Conservation (phyloP, 1,284 basidiomycete genomes). For the Apiotrichum mycotoxinovorans region DNA sequence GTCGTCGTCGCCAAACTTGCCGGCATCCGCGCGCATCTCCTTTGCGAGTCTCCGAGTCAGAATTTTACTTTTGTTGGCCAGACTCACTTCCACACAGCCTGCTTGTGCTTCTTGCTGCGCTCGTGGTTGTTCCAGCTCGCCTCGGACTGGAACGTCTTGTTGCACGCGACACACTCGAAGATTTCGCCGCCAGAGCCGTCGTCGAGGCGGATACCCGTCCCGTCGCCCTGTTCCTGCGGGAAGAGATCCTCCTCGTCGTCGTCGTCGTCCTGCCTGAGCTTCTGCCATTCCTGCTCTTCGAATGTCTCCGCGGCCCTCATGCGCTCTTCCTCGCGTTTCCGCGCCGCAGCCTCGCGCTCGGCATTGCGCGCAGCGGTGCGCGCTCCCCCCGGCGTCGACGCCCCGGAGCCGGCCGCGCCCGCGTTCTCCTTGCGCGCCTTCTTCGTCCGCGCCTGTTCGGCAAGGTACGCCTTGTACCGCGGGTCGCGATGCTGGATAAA, state of each 20-base stretch:
- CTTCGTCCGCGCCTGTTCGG: constrained; percentile 51
- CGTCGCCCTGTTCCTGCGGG: constrained; percentile 35
- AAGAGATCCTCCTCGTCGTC: constrained; percentile 55
- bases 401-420: not conserved
- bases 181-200: constrained; percentile 34
- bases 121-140: constrained; percentile 96
- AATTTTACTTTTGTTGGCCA: not conserved
- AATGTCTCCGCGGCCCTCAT: constrained; percentile 31
- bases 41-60: constrained; percentile 60
- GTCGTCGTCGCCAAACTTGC: constrained; percentile 15
- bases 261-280: constrained; percentile 61
- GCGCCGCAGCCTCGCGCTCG: constrained; percentile 25
- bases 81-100: constrained; percentile 67
- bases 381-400: constrained; percentile 15
- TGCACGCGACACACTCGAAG: constrained; percentile 95
- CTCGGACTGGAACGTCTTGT: constrained; percentile 85
- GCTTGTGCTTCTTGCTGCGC: constrained; percentile 89
- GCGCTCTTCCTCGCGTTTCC: constrained; percentile 27
- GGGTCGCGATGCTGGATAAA: constrained; percentile 94
- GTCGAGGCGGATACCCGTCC: constrained; percentile 32
- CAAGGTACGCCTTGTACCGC: constrained; percentile 72
- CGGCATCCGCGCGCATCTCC: constrained; percentile 53
- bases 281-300: constrained; percentile 73
- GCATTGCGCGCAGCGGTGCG: constrained; percentile 22
- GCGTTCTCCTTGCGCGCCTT: constrained; percentile 8